Evolutionary conservation across 1,284 basidiomycete species (phyloP), one percentile per base, ranked within the genome.

Genomic region (Rhodotorula sp.): DNA sequence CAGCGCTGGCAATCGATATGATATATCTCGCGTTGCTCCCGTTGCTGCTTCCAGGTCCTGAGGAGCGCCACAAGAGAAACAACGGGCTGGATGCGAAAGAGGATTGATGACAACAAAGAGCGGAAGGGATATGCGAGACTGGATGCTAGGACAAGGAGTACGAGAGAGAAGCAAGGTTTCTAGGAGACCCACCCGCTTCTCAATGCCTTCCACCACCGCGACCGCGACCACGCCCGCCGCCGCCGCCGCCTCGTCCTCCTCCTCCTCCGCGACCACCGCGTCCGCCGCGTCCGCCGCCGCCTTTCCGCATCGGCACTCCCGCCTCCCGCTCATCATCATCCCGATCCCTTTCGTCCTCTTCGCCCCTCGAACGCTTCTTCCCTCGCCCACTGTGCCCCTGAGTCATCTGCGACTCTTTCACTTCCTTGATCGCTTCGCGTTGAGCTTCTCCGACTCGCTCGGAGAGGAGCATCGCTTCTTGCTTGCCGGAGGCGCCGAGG

Each of bases 391-490:
- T 43, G 52, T 78, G 81, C 80, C 66, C 84, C 84, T 80, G 88
- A 91, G 58, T 80, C n/a, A 81, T 80, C 64, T 76, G 74, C 52
- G 75, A 72, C 76, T 86, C 85, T 62, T 83, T 80, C 81, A 85
- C 82, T 78, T 98, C 95, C 56, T 87, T 86, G 58, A 88, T 87
- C 4, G 96, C 95, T 51, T 92, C 84, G 65, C 97, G 85, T 21
- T 87, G 87, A 0, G 96, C 97, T 81, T 97, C 92, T 31, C 91
- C 89, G 21, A 97, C 96, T 1, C 95, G 86, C 81, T 99, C 96
- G 68, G 89, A 87, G 68, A 99, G 83, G 47, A 98, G 83, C 62
- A 91, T 90, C 21, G 98, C 88, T 75, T 94, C 93, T 79, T 98
- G 93, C 76, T 91, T 88, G 79, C 97, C 93, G 3, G 90, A 90